A percentile compares a stretch with the other conserved stretches of the same genome.
Conservation (phyloP, 2,329 filamentous ascomycete species). For the Cladosporium sp. region DNA sequence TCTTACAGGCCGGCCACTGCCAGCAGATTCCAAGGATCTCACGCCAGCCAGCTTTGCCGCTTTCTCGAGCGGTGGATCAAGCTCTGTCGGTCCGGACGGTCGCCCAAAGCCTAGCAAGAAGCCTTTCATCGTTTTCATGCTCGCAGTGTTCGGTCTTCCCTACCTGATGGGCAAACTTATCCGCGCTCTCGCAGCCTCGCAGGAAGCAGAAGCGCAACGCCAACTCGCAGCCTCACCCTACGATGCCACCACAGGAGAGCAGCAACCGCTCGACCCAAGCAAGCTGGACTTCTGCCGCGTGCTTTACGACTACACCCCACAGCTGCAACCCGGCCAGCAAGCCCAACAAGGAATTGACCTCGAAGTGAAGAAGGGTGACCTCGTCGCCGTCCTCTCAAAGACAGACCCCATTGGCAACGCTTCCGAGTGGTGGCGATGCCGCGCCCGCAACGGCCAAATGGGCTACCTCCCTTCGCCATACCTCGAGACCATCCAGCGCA, state of each 20-base stretch:
- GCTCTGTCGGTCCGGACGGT: conserved; percentile 65
- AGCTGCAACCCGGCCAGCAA: conserved; percentile 49
- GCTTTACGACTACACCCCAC: conserved; percentile 88
- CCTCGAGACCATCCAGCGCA: conserved; percentile 68
- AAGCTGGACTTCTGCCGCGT: conserved; percentile 97
- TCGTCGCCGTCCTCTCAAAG: conserved; percentile 90
- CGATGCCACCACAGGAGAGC: conserved; percentile 38
- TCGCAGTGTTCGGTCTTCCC: conserved; percentile 90
- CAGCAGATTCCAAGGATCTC: conserved; percentile 78
- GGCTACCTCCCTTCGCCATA: conserved; percentile 92
- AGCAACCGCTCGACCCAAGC: conserved; percentile 67
- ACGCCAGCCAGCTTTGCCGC: conserved; percentile 87
- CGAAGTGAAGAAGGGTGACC: conserved; percentile 87
- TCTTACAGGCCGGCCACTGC: conserved; percentile 83
- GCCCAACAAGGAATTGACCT: conserved; percentile 70
- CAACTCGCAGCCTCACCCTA: conserved; percentile 50
- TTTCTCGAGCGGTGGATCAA: conserved; percentile 63
- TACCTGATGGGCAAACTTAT: conserved; percentile 98
- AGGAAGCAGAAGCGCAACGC: conserved; percentile 74
- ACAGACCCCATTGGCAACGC: conserved; percentile 86
- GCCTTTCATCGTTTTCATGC: conserved; percentile 90
- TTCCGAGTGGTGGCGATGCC: conserved; percentile 96
- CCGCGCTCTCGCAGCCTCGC: conserved; percentile 72
- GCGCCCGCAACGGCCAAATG: conserved; percentile 81
- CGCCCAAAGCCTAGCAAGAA: conserved; percentile 78